Evolutionary conservation across 2,329 filamentous ascomycete species (phyloP).

Genomic region (Tolypocladium capitatum): DNA sequence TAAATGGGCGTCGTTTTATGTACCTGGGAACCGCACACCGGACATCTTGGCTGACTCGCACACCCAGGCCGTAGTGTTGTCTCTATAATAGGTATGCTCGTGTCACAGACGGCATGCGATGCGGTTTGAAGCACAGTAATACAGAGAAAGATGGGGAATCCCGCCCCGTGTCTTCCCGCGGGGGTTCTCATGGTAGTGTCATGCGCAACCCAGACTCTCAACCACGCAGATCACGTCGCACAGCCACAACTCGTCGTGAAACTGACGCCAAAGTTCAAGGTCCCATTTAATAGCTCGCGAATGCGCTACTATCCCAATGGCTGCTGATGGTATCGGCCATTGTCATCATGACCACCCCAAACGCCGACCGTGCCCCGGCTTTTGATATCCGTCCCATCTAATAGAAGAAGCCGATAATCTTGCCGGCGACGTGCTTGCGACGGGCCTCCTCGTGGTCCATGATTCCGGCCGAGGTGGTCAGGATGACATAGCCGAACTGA

Average conservation of each 20-base stretch:
- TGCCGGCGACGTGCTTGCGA: constrained; percentile 97
- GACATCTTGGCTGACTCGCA: too few species aligned
- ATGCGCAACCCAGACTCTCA: background rate
- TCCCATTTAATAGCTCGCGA: constrained; percentile 8
- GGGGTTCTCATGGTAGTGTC: too few species aligned
- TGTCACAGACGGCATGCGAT: too few species aligned
- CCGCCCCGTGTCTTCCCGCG: too few species aligned
- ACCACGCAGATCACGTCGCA: background rate
- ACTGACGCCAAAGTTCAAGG: background rate
- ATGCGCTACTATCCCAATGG: constrained; percentile 18
- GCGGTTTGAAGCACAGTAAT: too few species aligned
- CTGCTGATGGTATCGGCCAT: constrained; percentile 21
- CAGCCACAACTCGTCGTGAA: background rate
- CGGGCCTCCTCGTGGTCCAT: constrained; percentile 99
- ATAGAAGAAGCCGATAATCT: constrained; percentile 99
- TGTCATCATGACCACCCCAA: constrained; percentile 19
- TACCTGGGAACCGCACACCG: too few species aligned
- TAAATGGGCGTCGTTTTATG: too few species aligned
- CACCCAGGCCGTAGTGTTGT: too few species aligned
- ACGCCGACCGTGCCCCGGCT: constrained; percentile 23
- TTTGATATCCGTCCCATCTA: constrained; percentile 34
- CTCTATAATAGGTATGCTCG: too few species aligned
- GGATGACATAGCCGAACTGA: constrained; percentile 99
- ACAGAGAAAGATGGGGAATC: too few species aligned
- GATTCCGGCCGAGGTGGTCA: constrained; percentile 97